Evolutionary conservation across 345 rosid genomes (phyloP), one percentile per base, ranked within the genome.

Genomic region (Salix koriyanagi): DNA sequence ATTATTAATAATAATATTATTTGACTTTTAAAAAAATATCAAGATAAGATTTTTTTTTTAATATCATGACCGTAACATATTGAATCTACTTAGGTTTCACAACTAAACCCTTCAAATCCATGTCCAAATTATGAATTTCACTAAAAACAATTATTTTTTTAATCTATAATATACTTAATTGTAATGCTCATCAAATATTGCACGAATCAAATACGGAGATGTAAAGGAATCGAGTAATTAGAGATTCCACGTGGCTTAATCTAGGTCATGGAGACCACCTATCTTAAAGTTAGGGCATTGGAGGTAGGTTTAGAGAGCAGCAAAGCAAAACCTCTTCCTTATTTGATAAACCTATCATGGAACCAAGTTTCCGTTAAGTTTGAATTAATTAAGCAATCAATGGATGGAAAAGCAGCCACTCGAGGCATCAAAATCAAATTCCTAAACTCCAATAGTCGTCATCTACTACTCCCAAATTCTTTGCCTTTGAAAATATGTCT

Each of bases 261-360:
- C 62, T 10, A 7, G 61, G 18, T 14, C 62, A 23, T 71, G 62
- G 64, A 71, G 74, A 28, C 62, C 18, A 32, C 74, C 18, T 50
- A 52, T 46, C 14, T 46, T 14, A 14, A 13, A 2, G 50, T 13
- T 46, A 46, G 50, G 50, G 15, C 50, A 1, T 0, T 0, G 5
- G 42, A 12, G 74, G 25, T 71, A 52, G 74, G 25, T 71, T 71
- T 41, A 41, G 73, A 70, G 62, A 50, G 62, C 62, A 30, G 18
- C 41, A 18, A 16, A 52, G 18, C 41, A 18, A 16, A 52, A 48
- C 42, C 52, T 52, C 64, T 71, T 50, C 61, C 73, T 5, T 8
- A 0, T 6, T 16, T 71, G 61, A 32, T 28, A 36, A 28, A 10
- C 52, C 28, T 39, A 50, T 3, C 9, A 8, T 11, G 52, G 4